Percentiles rank a stretch among this genome's conserved stretches.
phyloP scores from a whole-genome alignment of 2,329 filamentous ascomycete species.

The Colletotrichum tropicicola region DNA sequence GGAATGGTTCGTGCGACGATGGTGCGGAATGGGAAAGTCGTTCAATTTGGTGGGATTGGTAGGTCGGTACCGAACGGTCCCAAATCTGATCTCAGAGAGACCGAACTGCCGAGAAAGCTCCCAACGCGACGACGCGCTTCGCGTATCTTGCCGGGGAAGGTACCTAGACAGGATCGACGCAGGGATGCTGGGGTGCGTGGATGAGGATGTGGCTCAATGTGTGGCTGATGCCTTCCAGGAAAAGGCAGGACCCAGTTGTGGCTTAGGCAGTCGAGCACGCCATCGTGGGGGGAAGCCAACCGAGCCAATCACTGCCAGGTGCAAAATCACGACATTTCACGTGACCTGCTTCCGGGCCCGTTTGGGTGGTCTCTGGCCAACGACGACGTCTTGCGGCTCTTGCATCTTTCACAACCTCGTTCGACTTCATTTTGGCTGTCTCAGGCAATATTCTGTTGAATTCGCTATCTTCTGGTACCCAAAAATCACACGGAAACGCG shows the following conservation, averaged over 20 bases:
- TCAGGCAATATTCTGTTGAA: constrained; percentile 13
- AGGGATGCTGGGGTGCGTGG: constrained; percentile 5
- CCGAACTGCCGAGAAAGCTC: neutral
- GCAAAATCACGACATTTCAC: constrained; percentile 34
- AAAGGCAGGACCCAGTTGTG: neutral
- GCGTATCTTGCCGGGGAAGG: neutral
- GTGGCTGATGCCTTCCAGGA: constrained; percentile 2
- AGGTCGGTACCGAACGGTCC: constrained; percentile 19
- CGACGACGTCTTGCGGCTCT: constrained; percentile 27
- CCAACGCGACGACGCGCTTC: constrained; percentile 17
- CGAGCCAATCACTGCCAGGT: constrained; percentile 21
- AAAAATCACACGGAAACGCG: constrained; percentile 2
- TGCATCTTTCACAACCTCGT: constrained; percentile 21
- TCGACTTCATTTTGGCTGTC: neutral
- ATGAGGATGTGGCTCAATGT: neutral
- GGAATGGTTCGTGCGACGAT: neutral
- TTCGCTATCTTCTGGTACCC: constrained; percentile 27
- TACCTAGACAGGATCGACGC: neutral
- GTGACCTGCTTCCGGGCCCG: constrained; percentile 17
- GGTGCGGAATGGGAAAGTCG: constrained; percentile 1
- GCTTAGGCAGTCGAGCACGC: constrained; percentile 21
- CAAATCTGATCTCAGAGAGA: neutral
- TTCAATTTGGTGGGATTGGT: neutral
- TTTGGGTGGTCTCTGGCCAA: constrained; percentile 19
- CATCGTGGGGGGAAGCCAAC: constrained; percentile 6